These are phyloP conservation scores for maize (Zea mays) DNA, from an alignment of 176 grass and related monocot species.

Conservation along the genomic window Zm-B73-REFERENCE-NAM-5.0 NC_050097.1:15307501-15308000, in stretches of 20 bases:
- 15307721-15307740: not conserved
- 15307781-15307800: conserved; percentile 22
- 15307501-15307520: too few relatives aligned
- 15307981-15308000: not conserved
- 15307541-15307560: too few relatives aligned
- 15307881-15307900: not conserved
- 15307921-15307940: not conserved
- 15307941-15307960: not conserved
- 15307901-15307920: conserved; percentile 7
- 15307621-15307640: too few relatives aligned
- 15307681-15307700: not conserved
- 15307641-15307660: too few relatives aligned
- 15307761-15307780: conserved; percentile 5
- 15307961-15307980: not conserved
- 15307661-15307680: too few relatives aligned
- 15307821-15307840: not conserved
- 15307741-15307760: not conserved
- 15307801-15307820: conserved; percentile 10
- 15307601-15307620: too few relatives aligned
- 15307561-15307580: too few relatives aligned
- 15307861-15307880: conserved; percentile 16
- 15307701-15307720: not conserved
- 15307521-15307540: too few relatives aligned
- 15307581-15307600: too few relatives aligned
- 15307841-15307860: not conserved